Evolutionary conservation across 306 rosid genomes (phyloP).

Genomic region (Quercus glauca): DNA sequence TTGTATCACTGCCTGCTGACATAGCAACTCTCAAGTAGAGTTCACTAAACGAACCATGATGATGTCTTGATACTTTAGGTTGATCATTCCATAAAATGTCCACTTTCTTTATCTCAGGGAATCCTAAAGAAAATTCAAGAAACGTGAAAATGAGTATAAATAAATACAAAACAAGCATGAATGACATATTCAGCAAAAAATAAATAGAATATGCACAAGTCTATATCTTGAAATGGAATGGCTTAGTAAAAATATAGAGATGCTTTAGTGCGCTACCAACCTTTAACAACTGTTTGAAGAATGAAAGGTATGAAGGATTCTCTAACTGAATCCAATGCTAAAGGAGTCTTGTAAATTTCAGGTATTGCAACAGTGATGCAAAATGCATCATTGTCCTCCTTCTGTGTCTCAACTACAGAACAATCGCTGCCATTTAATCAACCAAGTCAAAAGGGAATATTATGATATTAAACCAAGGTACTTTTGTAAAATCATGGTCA

Average conservation of each 20-base stretch:
- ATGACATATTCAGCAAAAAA: neutral
- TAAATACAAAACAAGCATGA: neutral
- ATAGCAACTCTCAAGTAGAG: constrained; percentile 73
- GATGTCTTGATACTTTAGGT: constrained; percentile 40
- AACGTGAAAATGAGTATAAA: constrained; percentile 14
- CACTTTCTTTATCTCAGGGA: constrained; percentile 65
- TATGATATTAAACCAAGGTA: too few relatives aligned
- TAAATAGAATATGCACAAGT: neutral
- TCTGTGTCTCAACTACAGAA: constrained; percentile 20
- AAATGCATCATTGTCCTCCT: constrained; percentile 28
- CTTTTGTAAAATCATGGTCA: too few relatives aligned
- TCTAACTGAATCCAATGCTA: constrained; percentile 51
- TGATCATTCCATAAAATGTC: constrained; percentile 74
- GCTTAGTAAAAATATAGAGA: neutral
- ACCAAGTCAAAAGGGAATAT: constrained; percentile 32
- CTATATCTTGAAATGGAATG: neutral
- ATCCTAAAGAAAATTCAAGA: constrained; percentile 49
- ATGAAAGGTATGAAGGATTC: constrained; percentile 61
- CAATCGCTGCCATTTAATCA: constrained; percentile 56
- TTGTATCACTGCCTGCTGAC: constrained; percentile 36
- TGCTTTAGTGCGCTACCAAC: constrained; percentile 39
- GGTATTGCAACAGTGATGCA: constrained; percentile 59
- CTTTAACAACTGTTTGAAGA: constrained; percentile 62
- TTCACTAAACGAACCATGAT: constrained; percentile 52
- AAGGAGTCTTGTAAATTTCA: constrained; percentile 36